Conservation (phyloP, 1,284 basidiomycete genomes). For the Earliella scabrosa region DNA sequence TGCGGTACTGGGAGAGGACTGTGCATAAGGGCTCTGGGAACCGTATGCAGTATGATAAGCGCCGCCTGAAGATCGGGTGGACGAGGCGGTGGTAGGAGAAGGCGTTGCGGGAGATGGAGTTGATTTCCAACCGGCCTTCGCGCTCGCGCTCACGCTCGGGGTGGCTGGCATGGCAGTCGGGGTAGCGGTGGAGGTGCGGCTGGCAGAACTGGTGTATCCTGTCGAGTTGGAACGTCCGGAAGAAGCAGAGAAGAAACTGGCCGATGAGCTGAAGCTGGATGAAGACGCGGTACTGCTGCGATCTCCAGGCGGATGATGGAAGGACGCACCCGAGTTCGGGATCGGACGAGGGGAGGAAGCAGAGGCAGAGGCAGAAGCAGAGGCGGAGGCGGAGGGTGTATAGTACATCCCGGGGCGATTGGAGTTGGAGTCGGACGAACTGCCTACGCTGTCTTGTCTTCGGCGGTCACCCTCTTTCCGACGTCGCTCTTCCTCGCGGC, state of each 20-base stretch:
- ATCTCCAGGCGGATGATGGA: slow-evolving; percentile 28
- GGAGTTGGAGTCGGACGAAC: slow-evolving; percentile 21
- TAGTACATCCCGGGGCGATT: slow-evolving; percentile 19
- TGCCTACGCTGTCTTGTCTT: slow-evolving; percentile 35
- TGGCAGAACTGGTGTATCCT: slow-evolving; percentile 29
- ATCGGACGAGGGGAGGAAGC: slow-evolving; percentile 24
- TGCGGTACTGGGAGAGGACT: slow-evolving; percentile 9
- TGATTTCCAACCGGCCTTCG: slow-evolving; percentile 26
- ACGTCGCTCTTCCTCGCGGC: slow-evolving; percentile 15
- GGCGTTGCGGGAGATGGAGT: slow-evolving; percentile 19
- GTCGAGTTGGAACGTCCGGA: slow-evolving; percentile 30
- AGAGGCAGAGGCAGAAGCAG: slow-evolving; percentile 24
- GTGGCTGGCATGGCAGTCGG: slow-evolving; percentile 22
- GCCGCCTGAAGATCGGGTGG: slow-evolving; percentile 23
- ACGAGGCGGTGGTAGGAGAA: slow-evolving; percentile 27
- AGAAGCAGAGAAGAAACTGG: slow-evolving; percentile 22
- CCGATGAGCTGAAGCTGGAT: slow-evolving; percentile 28
- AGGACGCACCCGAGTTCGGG: slow-evolving; percentile 28
- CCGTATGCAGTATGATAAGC: slow-evolving; percentile 20
- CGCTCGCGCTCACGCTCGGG: slow-evolving; percentile 6
- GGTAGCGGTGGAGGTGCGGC: slow-evolving; percentile 23
- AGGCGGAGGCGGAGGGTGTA: slow-evolving; percentile 18
- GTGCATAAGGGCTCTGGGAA: slow-evolving; percentile 18
- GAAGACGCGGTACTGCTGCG: slow-evolving; percentile 37
- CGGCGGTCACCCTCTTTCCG: slow-evolving; percentile 17